A percentile compares a stretch with the other conserved stretches of the same genome.
Conservation (phyloP, 2,329 filamentous ascomycete genomes). For the Exophiala calicioides region DNA sequence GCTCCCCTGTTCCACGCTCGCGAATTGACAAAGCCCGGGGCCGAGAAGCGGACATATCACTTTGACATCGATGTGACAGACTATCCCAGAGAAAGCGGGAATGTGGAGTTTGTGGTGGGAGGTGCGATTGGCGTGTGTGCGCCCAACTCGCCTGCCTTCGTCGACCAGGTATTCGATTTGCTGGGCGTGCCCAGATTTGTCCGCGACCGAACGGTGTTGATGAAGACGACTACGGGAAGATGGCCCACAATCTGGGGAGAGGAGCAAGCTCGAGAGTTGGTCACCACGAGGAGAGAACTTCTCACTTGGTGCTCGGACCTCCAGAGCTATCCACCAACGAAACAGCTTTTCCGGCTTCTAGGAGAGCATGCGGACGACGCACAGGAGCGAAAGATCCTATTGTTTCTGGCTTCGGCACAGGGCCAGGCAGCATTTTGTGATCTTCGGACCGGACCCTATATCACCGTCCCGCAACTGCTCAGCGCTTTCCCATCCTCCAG, state of each 20-base stretch:
- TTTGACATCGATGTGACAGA: constrained; percentile 96
- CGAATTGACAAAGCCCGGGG: constrained; percentile 82
- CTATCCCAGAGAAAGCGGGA: constrained; percentile 78
- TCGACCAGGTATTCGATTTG: constrained; percentile 81
- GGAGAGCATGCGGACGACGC: constrained; percentile 79
- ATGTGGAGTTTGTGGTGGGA: constrained; percentile 91
- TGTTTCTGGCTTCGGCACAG: constrained; percentile 83
- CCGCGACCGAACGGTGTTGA: constrained; percentile 76
- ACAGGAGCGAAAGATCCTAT: constrained; percentile 84
- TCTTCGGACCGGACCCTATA: constrained; percentile 82
- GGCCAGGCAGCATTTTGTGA: constrained; percentile 93
- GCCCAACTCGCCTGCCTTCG: constrained; percentile 73
- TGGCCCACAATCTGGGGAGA: constrained; percentile 99
- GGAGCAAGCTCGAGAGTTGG: constrained; percentile 77
- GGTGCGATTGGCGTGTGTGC: constrained; percentile 93
- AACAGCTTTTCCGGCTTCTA: constrained; percentile 78
- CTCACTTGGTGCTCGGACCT: constrained; percentile 94
- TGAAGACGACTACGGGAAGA: constrained; percentile 77
- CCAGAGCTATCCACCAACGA: constrained; percentile 88
- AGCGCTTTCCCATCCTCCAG: constrained; percentile 89
- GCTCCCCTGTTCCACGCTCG: constrained; percentile 83
- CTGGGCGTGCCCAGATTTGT: constrained; percentile 79
- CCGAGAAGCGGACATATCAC: constrained; percentile 95
- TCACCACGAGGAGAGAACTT: constrained; percentile 87
- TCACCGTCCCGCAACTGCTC: constrained; percentile 82